Evolutionary conservation across 1,284 basidiomycete species (phyloP).

Genomic region (Tremellales sp.): DNA sequence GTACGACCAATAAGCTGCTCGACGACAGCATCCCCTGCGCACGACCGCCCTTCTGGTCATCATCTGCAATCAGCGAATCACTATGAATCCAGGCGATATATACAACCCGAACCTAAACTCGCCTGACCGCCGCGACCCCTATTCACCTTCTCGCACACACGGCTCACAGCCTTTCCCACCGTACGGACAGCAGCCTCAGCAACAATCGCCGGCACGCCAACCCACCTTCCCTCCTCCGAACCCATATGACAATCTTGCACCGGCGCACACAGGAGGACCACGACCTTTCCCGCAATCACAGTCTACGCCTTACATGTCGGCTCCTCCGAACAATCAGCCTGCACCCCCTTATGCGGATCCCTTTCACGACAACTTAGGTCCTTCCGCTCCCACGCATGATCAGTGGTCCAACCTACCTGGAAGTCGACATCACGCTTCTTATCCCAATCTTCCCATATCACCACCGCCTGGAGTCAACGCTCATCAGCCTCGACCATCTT

Average conservation of each 20-base stretch:
- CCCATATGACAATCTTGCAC: slow-evolving; percentile 6
- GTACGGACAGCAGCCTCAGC: slow-evolving; percentile 3
- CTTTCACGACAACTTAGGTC: slow-evolving; percentile 7
- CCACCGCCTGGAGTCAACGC: slow-evolving; percentile 1
- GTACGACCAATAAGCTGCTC: no score
- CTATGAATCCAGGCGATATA: slow-evolving; percentile 32
- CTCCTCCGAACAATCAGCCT: neutral
- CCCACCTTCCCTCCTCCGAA: slow-evolving; percentile 16
- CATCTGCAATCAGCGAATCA: no score
- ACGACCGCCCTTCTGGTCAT: no score
- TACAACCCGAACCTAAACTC: slow-evolving; percentile 13
- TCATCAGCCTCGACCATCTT: slow-evolving; percentile 3
- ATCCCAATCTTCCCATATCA: slow-evolving; percentile 12
- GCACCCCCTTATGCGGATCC: slow-evolving; percentile 11
- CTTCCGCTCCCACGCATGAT: neutral
- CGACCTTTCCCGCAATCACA: slow-evolving; percentile 11
- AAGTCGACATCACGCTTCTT: slow-evolving; percentile 23
- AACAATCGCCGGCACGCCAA: slow-evolving; percentile 6
- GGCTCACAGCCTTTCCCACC: slow-evolving; percentile 1
- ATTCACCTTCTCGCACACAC: slow-evolving; percentile 7
- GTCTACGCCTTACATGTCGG: slow-evolving; percentile 5
- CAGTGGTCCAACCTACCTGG: slow-evolving; percentile 18
- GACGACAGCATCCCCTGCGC: no score
- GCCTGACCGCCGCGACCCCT: slow-evolving; percentile 2
- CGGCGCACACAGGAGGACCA: neutral